Base-by-base conservation (phyloP, 2,329 filamentous ascomycete genomes). In the Aspergillus awamori region DNA sequence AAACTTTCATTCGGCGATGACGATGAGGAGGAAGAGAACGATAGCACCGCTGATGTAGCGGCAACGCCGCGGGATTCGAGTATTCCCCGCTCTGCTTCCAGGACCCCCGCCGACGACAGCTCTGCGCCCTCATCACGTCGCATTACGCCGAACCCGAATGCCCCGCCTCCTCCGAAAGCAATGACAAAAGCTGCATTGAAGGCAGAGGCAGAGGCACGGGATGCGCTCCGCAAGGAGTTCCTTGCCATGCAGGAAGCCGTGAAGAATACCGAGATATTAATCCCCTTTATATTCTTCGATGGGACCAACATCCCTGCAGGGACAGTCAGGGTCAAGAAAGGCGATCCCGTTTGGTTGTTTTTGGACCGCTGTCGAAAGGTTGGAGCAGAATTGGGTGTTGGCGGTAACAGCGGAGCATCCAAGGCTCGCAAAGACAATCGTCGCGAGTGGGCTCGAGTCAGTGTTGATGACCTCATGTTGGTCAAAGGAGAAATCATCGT, bases 231-330 rank as follows among this genome's bases (percentile, higher is more conserved):
- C 8, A 90, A 89, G 63, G 89, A 98, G 72, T 99, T 97, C 70
- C 75, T 96, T 49, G 82, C 82, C 8, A 85, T 94, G 61, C 95
- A 97, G 74, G 92, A 96, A 63, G 87, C 88, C 0, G 90, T 98
- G 66, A 97, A 96, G 79, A 87, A 87, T 20, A 93, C 93, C 8
- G 93, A 97, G 72, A 91, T 99, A 58, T 84, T 90, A 15, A 89
- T 99, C 33, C 95, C 95, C 0, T 99, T 98, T 76, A 92, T 98
- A 3, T 98, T 98, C 74, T 98, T 97, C 79, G 94, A 98, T 68
- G 95, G 95, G 15, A 92, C 92, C 22, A 94, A 96, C 74, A 90
- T 91, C 10, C 91, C 93, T 0, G 92, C 93, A 15, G 93, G 94
- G 1, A 85, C 85, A 13, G 93, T 94, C 52, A 88, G 89, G 61